These are phyloP conservation scores for Leptographium procerum DNA, from an alignment of 2,329 filamentous ascomycete genomes.

Conservation along the genomic window DNA sequence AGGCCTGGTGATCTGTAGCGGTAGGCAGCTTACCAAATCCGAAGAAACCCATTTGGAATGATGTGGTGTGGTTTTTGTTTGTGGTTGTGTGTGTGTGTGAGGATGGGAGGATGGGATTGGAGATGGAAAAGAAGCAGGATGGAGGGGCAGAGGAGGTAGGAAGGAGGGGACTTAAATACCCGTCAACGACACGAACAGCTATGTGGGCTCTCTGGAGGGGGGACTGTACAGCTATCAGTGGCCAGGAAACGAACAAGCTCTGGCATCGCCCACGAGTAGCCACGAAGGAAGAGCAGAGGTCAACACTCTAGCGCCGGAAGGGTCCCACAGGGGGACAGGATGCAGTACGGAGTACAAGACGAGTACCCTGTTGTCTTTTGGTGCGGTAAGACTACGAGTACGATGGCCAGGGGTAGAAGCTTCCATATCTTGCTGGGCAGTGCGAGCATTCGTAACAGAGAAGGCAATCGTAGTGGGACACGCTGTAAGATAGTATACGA, in stretches of 20 bases:
- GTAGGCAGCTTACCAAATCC: conserved; percentile 7
- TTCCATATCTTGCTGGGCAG: too few species aligned
- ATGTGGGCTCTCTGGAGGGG: not conserved
- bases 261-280: not conserved
- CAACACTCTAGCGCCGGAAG: not conserved
- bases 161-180: conserved; percentile 8
- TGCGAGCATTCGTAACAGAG: too few species aligned
- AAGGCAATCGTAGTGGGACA: too few species aligned
- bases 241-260: not conserved
- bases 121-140: not conserved
- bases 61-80: not conserved
- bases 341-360: too few species aligned
- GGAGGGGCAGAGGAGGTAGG: not conserved
- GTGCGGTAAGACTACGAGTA: not conserved
- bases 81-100: not conserved
- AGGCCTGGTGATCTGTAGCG: too few species aligned
- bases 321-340: not conserved
- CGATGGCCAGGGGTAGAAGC: not conserved
- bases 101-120: not conserved
- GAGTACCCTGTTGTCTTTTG: too few species aligned
- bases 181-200: not conserved
- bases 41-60: conserved; percentile 13
- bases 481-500: not conserved
- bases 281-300: not conserved
- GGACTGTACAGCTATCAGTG: not conserved